Evolutionary conservation across 148 eudicot genomes (phyloP).

Genomic region (Fagopyrum homotropicum): DNA sequence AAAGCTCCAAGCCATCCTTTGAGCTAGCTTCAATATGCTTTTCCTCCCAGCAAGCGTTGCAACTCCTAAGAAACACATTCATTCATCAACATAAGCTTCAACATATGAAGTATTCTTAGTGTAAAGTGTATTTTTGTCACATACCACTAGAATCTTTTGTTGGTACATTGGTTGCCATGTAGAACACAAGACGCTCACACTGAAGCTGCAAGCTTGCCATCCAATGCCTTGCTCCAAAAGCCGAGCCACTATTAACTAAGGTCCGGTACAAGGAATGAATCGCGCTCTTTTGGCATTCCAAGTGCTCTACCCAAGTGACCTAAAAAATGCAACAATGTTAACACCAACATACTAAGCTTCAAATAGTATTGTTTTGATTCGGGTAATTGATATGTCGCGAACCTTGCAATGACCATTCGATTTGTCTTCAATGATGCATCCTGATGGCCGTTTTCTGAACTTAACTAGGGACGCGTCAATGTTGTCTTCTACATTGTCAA

Average conservation of each 20-base stretch:
- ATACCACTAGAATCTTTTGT: slow-evolving; percentile 82
- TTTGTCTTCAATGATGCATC: slow-evolving; percentile 78
- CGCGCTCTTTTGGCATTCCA: slow-evolving; percentile 25
- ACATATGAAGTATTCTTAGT: background rate
- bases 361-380: background rate
- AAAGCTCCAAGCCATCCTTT: slow-evolving; percentile 42
- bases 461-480: slow-evolving; percentile 32
- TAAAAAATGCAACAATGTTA: slow-evolving; percentile 63
- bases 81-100: background rate
- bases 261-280: slow-evolving; percentile 67
- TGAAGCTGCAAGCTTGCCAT: slow-evolving; percentile 79
- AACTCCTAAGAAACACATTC: slow-evolving; percentile 6
- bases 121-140: background rate
- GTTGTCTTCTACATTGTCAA: slow-evolving; percentile 50
- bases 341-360: slow-evolving; percentile 33
- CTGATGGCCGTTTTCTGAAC: slow-evolving; percentile 79
- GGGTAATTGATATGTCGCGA: background rate
- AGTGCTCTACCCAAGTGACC: slow-evolving; percentile 18
- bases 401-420: slow-evolving; percentile 94
- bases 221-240: slow-evolving; percentile 94
- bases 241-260: slow-evolving; percentile 72
- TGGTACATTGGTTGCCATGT: slow-evolving; percentile 95
- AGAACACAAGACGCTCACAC: slow-evolving; percentile 83
- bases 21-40: slow-evolving; percentile 39
- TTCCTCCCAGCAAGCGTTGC: slow-evolving; percentile 29